Evolutionary conservation across 1,284 basidiomycete species (phyloP), one percentile per base, ranked within the genome.

Genomic region (Cryptococcus sp.): DNA sequence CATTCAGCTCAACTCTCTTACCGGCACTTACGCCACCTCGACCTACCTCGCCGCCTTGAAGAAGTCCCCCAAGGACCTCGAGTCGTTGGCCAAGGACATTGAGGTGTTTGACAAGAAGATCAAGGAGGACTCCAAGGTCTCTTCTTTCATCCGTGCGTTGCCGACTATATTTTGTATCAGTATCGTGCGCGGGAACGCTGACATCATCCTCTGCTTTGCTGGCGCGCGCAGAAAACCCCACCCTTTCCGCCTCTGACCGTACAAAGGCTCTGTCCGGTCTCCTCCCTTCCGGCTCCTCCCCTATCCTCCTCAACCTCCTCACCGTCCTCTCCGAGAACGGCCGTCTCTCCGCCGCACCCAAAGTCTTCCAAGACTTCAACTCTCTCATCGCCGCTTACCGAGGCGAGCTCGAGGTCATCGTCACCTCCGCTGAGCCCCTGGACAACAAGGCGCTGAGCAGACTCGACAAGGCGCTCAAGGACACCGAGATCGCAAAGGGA

Each of bases 281-380:
- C 70, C 87, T 88, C 75, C 73, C 77, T 59, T 80, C 84, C n/a
- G 78, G 87, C 53, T 87, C 88, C 47, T 78, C 79, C 44, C 91
- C 93, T 57, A 83, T 93, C 78, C 94, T 93, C 74, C 88, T 88
- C 85, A 99, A 98, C 84, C 84, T 99, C 69, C 88, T 99, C 78
- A 78, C 80, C 45, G 88, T 98, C 67, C 86, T 99, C 64, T 90
- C 91, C 59, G 91, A 97, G 80, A 99, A 99, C 80, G 93, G 93
- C 63, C 85, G 96, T 65, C 83, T 99, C 63, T 83, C 81, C 60
- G 88, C 95, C 82, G 87, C 91, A 27, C 82, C 86, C 70, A 88
- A 88, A 69, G 91, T 96, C 63, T 91, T 98, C 70, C 87, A 90
- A 74, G 93, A 90, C 65, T 98, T 98, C 82, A 87, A 91, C 70